Base-by-base conservation (phyloP, 495 filamentous ascomycete species). In the Lophium mytilinum region DNA sequence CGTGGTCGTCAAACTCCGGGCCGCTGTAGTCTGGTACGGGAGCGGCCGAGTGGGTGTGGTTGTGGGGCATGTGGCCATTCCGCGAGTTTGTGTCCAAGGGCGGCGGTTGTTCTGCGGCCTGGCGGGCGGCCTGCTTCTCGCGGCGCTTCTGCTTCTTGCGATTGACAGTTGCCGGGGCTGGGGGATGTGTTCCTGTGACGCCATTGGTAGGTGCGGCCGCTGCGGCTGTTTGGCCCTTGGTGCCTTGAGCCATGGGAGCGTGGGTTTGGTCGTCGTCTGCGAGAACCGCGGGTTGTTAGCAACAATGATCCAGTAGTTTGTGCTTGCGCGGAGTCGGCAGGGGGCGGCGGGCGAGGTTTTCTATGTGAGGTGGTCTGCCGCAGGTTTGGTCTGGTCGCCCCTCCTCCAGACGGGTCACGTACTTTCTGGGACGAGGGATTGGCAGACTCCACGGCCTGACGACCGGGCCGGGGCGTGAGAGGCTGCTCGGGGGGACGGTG, bases 121-220 rank as follows among this genome's bases (percentile, higher is more conserved):
- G 75, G 64, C 91, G 92, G 55, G 72, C 71, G 11, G 72, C 73
- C 51, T 72, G 68, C 65, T 75, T 75, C 54, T 67, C 70, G 40
- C 73, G 62, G 34, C 73, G 81, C 72, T 95, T 95, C 69, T 91
- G 87, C 71, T 96, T 96, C 74, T 96, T 96, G 66, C 87, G 83
- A 72, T 96, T 96, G 41, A 92, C 86, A 4, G 61, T 66, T 10
- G 47, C 54, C 24, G 59, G 48, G 4, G 43, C 60, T 24, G 63
- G 46, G 19, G 63, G 7, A 8, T 58, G 43, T 18, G 47, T 7
- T 17, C 24, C 57, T 3, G 53, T 48, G 35, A 64, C 51, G 56
- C 68, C 68, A 48, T 70, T 71, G 41, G 49, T 47, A 47, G 62
- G 17, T 39, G 58, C 55, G 21, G 52, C 57, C 33, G 66, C 53